These are phyloP conservation scores for Plicaturopsis crispa DNA, from an alignment of 768 basidiomycete species.

Conservation along the genomic window DNA sequence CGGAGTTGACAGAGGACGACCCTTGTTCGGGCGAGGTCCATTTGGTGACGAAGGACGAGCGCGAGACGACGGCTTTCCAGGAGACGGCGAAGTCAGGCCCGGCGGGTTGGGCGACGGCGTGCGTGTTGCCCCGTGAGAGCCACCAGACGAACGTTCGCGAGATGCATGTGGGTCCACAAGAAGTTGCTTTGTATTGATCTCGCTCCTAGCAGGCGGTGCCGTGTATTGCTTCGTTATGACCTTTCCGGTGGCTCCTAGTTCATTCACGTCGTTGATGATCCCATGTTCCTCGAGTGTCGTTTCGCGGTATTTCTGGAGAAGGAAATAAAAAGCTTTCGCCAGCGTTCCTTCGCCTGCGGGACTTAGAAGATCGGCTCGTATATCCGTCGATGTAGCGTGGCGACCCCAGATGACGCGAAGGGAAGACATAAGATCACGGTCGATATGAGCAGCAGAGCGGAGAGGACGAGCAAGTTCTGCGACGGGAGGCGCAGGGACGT, in stretches of 20 bases:
- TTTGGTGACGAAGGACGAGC: constrained; percentile 41
- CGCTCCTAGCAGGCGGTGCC: constrained; percentile 30
- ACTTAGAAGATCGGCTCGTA: constrained; percentile 61
- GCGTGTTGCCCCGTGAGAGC: constrained; percentile 11
- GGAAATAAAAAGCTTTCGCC: constrained; percentile 86
- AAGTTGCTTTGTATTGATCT: constrained; percentile 14
- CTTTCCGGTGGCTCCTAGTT: constrained; percentile 14
- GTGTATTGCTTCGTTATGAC: constrained; percentile 33
- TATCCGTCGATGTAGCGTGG: constrained; percentile 41
- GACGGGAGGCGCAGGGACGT: constrained; percentile 30
- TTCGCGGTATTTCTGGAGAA: constrained; percentile 71
- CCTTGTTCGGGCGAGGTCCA: constrained; percentile 33
- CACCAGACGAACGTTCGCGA: too few species aligned
- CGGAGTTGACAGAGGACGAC: constrained; percentile 3
- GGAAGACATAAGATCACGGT: constrained; percentile 70
- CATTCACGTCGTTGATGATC: constrained; percentile 26
- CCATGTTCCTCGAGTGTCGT: constrained; percentile 48
- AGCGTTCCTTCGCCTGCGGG: constrained; percentile 63
- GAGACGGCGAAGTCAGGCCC: constrained; percentile 8
- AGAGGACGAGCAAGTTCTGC: constrained; percentile 61
- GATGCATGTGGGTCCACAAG: too few species aligned
- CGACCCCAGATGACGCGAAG: constrained; percentile 81
- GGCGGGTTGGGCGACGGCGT: constrained; percentile 18
- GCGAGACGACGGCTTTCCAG: constrained; percentile 20
- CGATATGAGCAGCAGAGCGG: constrained; percentile 59